Percentiles rank a stretch among this genome's conserved stretches.
phyloP scores from a whole-genome alignment of 352 stramenopile species.

The Phytophthora rubi region DNA sequence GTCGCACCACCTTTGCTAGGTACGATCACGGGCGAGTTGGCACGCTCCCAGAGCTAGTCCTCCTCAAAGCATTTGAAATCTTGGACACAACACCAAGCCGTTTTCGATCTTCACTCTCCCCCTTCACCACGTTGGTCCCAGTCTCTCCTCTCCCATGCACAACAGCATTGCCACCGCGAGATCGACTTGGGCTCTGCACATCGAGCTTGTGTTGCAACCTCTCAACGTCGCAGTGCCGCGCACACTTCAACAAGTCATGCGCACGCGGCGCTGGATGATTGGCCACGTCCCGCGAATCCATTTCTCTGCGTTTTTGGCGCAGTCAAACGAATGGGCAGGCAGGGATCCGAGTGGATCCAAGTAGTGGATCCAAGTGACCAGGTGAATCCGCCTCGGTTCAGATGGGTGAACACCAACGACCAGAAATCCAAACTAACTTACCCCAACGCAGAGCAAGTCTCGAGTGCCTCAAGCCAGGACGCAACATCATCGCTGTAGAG shows the following conservation, averaged over 20 bases:
- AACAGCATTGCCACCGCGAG: not conserved
- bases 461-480: too few species aligned
- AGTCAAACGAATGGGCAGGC: constrained; percentile 25
- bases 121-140: too few species aligned
- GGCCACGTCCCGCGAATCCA: constrained; percentile 2
- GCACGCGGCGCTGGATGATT: constrained; percentile 28
- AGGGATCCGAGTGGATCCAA: constrained; percentile 23
- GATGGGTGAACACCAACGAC: not conserved
- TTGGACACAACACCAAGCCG: too few species aligned
- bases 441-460: too few species aligned
- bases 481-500: constrained; percentile 4
- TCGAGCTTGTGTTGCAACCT: constrained; percentile 15
- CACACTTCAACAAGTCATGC: constrained; percentile 27
- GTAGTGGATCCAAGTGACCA: not conserved
- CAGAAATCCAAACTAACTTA: not conserved
- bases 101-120: too few species aligned
- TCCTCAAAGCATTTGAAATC: not conserved
- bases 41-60: not conserved
- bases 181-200: constrained; percentile 9
- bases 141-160: too few species aligned
- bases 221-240: constrained; percentile 17
- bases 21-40: too few species aligned
- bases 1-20: too few species aligned
- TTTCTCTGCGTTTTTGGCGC: constrained; percentile 23
- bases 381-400: constrained; percentile 4